Conservation (phyloP, 495 filamentous ascomycete species). For the Penicillium cosmopolitanum region DNA sequence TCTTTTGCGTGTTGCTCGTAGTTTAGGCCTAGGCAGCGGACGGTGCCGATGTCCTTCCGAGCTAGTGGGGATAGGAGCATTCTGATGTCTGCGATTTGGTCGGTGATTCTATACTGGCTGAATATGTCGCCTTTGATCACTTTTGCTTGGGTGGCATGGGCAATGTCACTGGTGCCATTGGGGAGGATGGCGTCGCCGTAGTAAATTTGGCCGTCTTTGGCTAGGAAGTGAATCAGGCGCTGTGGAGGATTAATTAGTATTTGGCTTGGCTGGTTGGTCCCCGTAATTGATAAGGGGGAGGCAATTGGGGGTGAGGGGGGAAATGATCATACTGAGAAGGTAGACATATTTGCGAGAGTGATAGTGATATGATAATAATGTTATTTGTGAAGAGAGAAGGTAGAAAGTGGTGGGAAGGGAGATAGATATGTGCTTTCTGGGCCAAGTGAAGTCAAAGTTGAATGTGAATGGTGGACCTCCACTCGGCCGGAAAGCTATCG, state of each 20-base stretch:
- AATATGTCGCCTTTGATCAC: constrained; percentile 78
- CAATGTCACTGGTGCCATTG: constrained; percentile 64
- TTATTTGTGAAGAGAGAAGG: neutral
- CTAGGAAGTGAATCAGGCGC: constrained; percentile 80
- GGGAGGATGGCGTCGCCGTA: constrained; percentile 85
- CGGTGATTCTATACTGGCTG: constrained; percentile 69
- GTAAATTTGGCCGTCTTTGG: constrained; percentile 74
- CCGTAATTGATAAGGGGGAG: neutral
- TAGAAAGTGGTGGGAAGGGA: neutral
- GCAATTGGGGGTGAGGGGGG: neutral
- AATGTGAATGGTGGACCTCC: neutral
- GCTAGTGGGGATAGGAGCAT: constrained; percentile 71
- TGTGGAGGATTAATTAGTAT: constrained; percentile 30
- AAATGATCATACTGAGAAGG: constrained; percentile 15
- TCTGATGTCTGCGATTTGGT: constrained; percentile 66
- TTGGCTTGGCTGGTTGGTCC: neutral
- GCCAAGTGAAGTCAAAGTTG: neutral
- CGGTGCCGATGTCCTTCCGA: constrained; percentile 67
- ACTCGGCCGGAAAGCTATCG: constrained; percentile 23
- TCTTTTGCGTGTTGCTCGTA: constrained; percentile 83
- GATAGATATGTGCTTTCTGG: too few relatives aligned
- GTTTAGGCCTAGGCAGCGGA: constrained; percentile 81
- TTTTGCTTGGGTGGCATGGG: constrained; percentile 64
- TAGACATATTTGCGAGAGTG: constrained; percentile 12
- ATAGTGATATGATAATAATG: neutral